Conservation (phyloP, 495 filamentous ascomycete species). For the Lepraria neglecta region DNA sequence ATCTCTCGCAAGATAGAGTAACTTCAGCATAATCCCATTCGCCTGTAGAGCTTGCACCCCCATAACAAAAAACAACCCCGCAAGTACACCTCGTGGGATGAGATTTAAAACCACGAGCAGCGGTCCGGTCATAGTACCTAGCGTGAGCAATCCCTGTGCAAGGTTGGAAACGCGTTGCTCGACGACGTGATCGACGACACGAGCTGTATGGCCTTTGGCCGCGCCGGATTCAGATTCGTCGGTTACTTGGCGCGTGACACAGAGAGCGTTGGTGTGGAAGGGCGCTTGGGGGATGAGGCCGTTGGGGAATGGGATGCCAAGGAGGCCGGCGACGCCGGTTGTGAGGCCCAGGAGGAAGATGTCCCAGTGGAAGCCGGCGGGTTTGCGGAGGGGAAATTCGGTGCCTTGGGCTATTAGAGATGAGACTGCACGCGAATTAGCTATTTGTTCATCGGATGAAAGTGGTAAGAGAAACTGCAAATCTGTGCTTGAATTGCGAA, state of each 20-base stretch:
- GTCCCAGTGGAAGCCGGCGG: slow-evolving; percentile 95
- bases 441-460: not conserved
- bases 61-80: slow-evolving; percentile 87
- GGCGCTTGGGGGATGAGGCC: slow-evolving; percentile 90
- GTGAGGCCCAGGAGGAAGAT: slow-evolving; percentile 86
- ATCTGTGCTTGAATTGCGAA: not conserved
- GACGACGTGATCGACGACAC: slow-evolving; percentile 65
- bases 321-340: slow-evolving; percentile 72
- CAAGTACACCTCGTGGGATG: slow-evolving; percentile 81
- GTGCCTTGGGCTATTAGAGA: slow-evolving; percentile 87
- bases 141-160: slow-evolving; percentile 70
- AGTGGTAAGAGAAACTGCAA: not conserved
- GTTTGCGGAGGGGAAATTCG: slow-evolving; percentile 85
- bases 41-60: slow-evolving; percentile 72
- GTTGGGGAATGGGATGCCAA: slow-evolving; percentile 87
- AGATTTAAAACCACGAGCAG: slow-evolving; percentile 75
- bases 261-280: slow-evolving; percentile 82
- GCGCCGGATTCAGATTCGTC: slow-evolving; percentile 49
- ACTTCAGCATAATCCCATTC: slow-evolving; percentile 78
- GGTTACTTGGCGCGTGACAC: slow-evolving; percentile 59
- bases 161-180: slow-evolving; percentile 89
- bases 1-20: slow-evolving; percentile 71
- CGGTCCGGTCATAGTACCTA: slow-evolving; percentile 84
- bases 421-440: slow-evolving; percentile 49
- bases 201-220: slow-evolving; percentile 56